These are phyloP conservation scores for Aureobasidium subglaciale DNA, from an alignment of 2,329 filamentous ascomycete genomes.

Conservation along the genomic window DNA sequence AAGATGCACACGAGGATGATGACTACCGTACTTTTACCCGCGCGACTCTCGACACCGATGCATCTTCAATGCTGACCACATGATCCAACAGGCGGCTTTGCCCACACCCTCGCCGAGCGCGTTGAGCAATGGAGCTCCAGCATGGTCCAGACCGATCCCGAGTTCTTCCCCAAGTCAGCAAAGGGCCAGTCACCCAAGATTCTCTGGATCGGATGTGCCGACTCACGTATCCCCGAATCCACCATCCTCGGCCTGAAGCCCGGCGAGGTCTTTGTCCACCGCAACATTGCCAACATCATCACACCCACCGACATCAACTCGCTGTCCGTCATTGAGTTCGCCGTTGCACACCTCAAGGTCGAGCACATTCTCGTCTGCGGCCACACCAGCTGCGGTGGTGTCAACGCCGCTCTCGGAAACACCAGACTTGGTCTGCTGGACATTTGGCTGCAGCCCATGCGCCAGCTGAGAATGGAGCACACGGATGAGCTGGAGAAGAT, in stretches of 20 bases:
- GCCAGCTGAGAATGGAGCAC: conserved; percentile 49
- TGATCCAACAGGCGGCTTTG: conserved; percentile 45
- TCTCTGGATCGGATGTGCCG: conserved; percentile 81
- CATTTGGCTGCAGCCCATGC: conserved; percentile 53
- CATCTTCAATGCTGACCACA: not conserved
- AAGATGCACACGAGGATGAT: not conserved
- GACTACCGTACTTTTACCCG: conserved; percentile 5
- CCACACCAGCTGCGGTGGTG: conserved; percentile 55
- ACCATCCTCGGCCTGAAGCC: conserved; percentile 71
- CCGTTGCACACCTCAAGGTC: conserved; percentile 63
- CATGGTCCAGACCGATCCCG: conserved; percentile 58
- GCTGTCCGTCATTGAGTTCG: conserved; percentile 70
- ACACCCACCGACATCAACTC: conserved; percentile 68
- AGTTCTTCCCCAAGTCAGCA: conserved; percentile 62
- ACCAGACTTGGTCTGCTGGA: conserved; percentile 53
- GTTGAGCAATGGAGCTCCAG: conserved; percentile 59
- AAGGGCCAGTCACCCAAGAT: conserved; percentile 60
- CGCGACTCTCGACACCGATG: not conserved
- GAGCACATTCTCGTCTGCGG: conserved; percentile 56
- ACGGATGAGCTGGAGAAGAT: conserved; percentile 43
- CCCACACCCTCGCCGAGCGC: conserved; percentile 60
- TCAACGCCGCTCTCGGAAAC: conserved; percentile 49
- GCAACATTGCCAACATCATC: conserved; percentile 84
- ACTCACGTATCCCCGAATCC: conserved; percentile 78
- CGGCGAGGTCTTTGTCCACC: conserved; percentile 81